Evolutionary conservation across 2,329 filamentous ascomycete species (phyloP).

Genomic region (Bipolaris cookei): DNA sequence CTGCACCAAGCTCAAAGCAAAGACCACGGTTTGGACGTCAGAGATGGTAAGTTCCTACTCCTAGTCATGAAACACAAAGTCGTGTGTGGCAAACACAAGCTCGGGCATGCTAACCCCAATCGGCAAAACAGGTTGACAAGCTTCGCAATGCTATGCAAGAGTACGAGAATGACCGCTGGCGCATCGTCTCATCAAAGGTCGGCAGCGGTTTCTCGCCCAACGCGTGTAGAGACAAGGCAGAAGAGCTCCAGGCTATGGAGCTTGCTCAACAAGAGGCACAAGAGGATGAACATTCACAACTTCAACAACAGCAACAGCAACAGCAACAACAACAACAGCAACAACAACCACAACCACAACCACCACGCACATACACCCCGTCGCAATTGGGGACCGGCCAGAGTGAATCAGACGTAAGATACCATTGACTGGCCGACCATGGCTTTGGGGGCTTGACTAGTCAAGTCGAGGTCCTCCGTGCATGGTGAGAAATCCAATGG

Average conservation of each 20-base stretch:
- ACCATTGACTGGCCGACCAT: conserved; percentile 46
- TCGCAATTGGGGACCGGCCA: conserved; percentile 40
- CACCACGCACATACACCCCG: conserved; percentile 41
- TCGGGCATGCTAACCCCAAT: conserved; percentile 45
- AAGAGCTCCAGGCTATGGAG: conserved; percentile 59
- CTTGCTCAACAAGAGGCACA: conserved; percentile 30
- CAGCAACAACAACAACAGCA: conserved; percentile 29
- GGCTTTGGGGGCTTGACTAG: conserved; percentile 18
- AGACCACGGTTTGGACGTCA: conserved; percentile 91
- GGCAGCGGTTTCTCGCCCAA: conserved; percentile 87
- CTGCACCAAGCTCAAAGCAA: conserved; percentile 92
- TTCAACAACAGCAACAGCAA: conserved; percentile 25
- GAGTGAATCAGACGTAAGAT: conserved; percentile 41
- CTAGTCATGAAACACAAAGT: conserved; percentile 45
- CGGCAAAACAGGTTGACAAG: conserved; percentile 69
- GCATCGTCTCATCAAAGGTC: conserved; percentile 87
- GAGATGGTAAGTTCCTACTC: conserved; percentile 73
- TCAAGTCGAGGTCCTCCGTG: conserved; percentile 36
- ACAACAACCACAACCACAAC: conserved; percentile 31
- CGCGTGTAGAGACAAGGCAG: conserved; percentile 82
- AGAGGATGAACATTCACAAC: conserved; percentile 32
- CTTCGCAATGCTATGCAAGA: conserved; percentile 78
- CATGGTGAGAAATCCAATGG: conserved; percentile 30
- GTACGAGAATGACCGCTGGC: conserved; percentile 92
- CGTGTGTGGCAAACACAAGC: conserved; percentile 37